A percentile compares a stretch with the other conserved stretches of the same genome.
Evolutionary conservation across 1,284 basidiomycete species (phyloP).

Genomic region (Salmacisia buchloeana): DNA sequence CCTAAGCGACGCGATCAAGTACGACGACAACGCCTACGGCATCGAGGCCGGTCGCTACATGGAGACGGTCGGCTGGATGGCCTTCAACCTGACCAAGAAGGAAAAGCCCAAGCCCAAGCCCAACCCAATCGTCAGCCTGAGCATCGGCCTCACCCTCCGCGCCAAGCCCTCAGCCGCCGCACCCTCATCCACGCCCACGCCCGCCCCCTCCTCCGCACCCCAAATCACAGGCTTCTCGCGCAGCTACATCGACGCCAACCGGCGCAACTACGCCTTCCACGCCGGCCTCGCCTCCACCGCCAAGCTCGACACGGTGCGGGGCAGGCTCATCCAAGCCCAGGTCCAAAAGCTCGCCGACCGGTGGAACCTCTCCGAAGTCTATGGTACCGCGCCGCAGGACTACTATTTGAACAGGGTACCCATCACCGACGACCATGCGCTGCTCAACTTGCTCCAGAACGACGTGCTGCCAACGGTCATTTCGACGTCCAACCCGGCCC

Average conservation of each 20-base stretch:
- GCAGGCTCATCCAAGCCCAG: constrained; percentile 31
- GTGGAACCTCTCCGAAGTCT: constrained; percentile 42
- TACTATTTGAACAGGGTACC: constrained; percentile 44
- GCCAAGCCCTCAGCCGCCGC: background rate
- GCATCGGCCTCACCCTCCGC: background rate
- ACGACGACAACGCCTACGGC: constrained; percentile 37
- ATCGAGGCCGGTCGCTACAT: constrained; percentile 45
- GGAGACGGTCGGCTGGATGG: constrained; percentile 32
- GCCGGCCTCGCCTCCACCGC: constrained; percentile 19
- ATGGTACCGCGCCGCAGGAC: constrained; percentile 43
- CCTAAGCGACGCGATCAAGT: constrained; percentile 41
- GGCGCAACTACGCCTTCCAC: constrained; percentile 45
- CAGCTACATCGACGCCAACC: constrained; percentile 55
- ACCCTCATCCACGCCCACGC: background rate
- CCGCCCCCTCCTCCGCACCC: constrained; percentile 31
- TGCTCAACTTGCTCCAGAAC: constrained; percentile 36
- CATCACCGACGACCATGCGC: constrained; percentile 27
- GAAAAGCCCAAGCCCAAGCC: constrained; percentile 14
- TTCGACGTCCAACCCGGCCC: constrained; percentile 29
- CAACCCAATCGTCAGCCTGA: background rate
- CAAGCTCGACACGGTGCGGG: constrained; percentile 39
- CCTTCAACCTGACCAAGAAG: constrained; percentile 23
- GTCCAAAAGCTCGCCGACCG: constrained; percentile 37
- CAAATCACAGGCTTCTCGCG: constrained; percentile 49
- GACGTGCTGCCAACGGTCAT: constrained; percentile 44